Base-by-base conservation (phyloP, 2,329 filamentous ascomycete genomes). In the Pseudophaeomoniella oleicola region DNA sequence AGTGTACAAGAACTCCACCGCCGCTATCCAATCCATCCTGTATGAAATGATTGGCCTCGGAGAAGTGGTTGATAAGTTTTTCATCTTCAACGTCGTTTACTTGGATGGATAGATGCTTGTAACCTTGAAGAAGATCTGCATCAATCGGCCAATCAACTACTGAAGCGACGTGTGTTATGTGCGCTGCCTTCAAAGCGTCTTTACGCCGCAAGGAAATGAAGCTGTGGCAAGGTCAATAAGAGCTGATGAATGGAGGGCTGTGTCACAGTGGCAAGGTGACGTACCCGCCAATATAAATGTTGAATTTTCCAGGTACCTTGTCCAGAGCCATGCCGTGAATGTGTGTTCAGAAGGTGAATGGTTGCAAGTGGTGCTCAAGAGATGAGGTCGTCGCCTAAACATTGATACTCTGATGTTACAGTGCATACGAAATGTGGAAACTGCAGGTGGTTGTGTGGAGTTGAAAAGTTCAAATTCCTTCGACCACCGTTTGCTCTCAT, bases 81-180 rank as follows among this genome's bases (percentile, higher is more conserved):
- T 87, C 79, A 51, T 94, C 85, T 14, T 88, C 83, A 36, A 87
- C 74, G 62, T 98, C 90, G 56, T 96, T 83, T 31, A 94, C 75
- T 45, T 92, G 80, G 44, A 96, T 80, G 42, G 76, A 69, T 47
- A 84, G 68, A 55, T 92, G 85, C 44, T 77, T 62, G 54, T 77
- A 85, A 30, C 69, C 64, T 44, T 71, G 66, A 50, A 74, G 77
- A 30, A 69, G 65, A 41, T 63, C 61, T 46, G 68, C 59, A 47
- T 71, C 63, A 34, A 72, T 58, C 31, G 71, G 68, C 46, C 79
- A 69, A 33, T 73, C 72, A 41, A 88, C 58, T 30, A 90, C 81
- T 3, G 87, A 93, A n/a, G 96, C 67, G 18, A 96, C 72, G 59
- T 94, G 87, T 2, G 86, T 93, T 55, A 98, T 85, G 45, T 78